Evolutionary conservation across 495 filamentous ascomycete species (phyloP), one percentile per base, ranked within the genome.

Genomic region (Talaromyces borbonicus): DNA sequence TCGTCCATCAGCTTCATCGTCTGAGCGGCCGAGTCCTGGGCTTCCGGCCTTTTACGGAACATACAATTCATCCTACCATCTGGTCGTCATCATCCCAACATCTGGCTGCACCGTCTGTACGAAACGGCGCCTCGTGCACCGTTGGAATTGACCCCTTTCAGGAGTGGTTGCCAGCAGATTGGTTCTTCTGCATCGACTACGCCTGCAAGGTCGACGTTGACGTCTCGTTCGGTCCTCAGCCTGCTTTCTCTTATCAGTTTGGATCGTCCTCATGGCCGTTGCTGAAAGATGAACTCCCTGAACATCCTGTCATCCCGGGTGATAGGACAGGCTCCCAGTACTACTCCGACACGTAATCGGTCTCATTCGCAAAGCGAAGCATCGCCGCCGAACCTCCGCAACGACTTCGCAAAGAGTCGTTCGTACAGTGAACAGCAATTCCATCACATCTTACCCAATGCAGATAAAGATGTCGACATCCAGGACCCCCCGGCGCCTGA

Each of bases 261-360:
- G 16, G 24, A 19, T 45, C 33, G 44, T 47, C 24, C 26, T 47
- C 43, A 49, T 37, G 49, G 43, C 31, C 46, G 46, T 48, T 48
- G 35, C 37, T 48, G 35, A 69, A 89, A 81, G 70, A 98, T 98
- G 90, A 96, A 97, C 83, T 94, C 90, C 57, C 69, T 97, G 72
- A 95, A 94, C 66, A 85, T 95, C 63, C 75, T 98, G 62, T 93
- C 87, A 52, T 78, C 85, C 60, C 81, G 85, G 69, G 86, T 92
- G 60, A 80, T 85, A 51, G 81, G 81, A 54, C 73, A 73, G 60
- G 73, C 76, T 53, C 61, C 63, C 52, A 18, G 24, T 23, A 58
- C 42, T 51, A 49, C 72, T 64, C n/a, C n/a, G n/a, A 47, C 67
- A 70, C 79, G 79, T 43, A 74, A 78, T 47, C 72, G 82, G 65